Evolutionary conservation across 208 protist species (phyloP).

Genomic region (Crithidia brevicula): DNA sequence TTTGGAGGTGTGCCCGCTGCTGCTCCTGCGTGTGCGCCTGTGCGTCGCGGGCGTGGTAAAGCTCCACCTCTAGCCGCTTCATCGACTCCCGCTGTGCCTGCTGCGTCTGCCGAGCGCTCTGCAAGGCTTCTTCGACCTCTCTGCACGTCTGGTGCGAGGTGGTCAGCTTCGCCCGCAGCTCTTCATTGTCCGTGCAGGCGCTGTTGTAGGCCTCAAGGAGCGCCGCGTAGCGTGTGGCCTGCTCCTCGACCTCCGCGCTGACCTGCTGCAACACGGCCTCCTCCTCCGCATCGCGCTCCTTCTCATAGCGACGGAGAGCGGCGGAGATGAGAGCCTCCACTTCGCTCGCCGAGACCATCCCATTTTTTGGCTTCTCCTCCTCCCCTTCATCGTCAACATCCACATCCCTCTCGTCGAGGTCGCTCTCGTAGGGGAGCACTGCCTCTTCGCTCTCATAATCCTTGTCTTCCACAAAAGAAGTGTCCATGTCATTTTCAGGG

Average conservation of each 20-base stretch:
- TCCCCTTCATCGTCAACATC: not conserved
- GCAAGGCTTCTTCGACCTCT: constrained; percentile 35
- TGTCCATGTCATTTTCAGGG: not conserved
- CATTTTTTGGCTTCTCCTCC: no score
- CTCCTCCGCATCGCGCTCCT: constrained; percentile 72
- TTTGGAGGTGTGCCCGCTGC: not conserved
- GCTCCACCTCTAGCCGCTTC: constrained; percentile 48
- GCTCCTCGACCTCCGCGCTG: constrained; percentile 65
- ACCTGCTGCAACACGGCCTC: constrained; percentile 68
- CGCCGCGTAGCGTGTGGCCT: constrained; percentile 44
- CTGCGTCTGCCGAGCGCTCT: constrained; percentile 36
- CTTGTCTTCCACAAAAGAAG: constrained; percentile 7
- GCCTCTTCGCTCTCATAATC: not conserved
- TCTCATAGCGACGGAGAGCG: constrained; percentile 61
- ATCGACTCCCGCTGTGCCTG: constrained; percentile 41
- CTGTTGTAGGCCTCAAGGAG: constrained; percentile 37
- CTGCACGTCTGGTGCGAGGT: constrained; percentile 26
- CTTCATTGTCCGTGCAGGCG: constrained; percentile 21
- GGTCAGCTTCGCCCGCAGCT: constrained; percentile 33
- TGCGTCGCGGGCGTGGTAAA: constrained; percentile 60
- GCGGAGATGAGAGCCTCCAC: constrained; percentile 36
- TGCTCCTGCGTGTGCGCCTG: constrained; percentile 22
- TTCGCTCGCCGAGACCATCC: constrained; percentile 42
- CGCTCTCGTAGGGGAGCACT: no score
- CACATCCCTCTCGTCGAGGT: no score